Base-by-base conservation (phyloP, 2,329 filamentous ascomycete genomes). In the Fusarium subtropicale region DNA sequence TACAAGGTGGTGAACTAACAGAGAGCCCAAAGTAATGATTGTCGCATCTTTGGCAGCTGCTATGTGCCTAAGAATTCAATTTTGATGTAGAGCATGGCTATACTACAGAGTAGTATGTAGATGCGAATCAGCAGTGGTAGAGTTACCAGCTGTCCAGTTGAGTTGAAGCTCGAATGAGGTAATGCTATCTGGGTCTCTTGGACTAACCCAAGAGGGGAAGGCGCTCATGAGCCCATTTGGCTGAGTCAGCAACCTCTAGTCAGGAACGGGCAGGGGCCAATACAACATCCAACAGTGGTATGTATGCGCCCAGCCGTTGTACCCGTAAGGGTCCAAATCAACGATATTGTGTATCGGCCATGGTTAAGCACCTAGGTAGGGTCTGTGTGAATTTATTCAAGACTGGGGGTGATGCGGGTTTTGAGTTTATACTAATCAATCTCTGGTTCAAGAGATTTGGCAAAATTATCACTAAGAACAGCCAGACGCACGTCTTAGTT, bases 21-120 rank as follows among this genome's bases (percentile, higher is more conserved):
- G 74, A 82, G 76, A 65, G 83, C 68, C 77, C 80, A 83, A 51
- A 81, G 59, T 59, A 80, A 72, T 72, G 76, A 76, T 71, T 77
- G 74, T 75, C 78, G 80, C 82, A 83, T 83, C 56, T 48, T 80
- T 70, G 76, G 76, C 76, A 77, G 69, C 65, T 73, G 66, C 73
- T 79, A 80, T 77, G 69, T 77, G 75, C 75, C 75, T 71, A 68
- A 71, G 41, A 45, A 61, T 20, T 51, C 46, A 61, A 59, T 57
- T 60, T 53, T 66, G 63, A 66, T 66, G 51, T 64, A 66, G 66
- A 65, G 77, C 78, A 79, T 79, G 75, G 72, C 76, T 71, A 62
- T 66, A 46, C 60, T 56, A 53, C 47, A 66, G 41, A 66, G 58
- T 54, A 62, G 57, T 64, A 64, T 60, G 44, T 48, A 55, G 71